These are phyloP conservation scores for Mortierella sp. DNA, from an alignment of 371 early-diverging fungal species.

Conservation along the genomic window DNA sequence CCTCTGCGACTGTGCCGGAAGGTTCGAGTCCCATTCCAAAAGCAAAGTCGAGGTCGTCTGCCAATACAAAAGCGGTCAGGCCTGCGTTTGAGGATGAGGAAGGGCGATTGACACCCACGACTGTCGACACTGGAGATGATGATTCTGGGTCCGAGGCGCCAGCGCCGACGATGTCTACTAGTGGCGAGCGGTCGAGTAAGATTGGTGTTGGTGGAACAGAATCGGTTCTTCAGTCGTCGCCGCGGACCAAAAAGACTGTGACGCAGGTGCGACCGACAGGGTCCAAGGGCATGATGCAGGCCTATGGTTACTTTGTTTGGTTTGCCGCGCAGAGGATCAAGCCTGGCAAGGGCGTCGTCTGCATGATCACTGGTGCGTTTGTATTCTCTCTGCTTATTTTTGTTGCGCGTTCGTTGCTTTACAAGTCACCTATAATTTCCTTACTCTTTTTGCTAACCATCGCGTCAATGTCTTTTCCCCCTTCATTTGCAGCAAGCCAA, in stretches of 20 bases:
- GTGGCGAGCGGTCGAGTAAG: not conserved
- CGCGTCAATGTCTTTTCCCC: not conserved
- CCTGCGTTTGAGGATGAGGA: not conserved
- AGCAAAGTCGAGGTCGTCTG: slow-evolving; percentile 52
- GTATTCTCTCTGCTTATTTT: not conserved
- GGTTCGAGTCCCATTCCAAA: slow-evolving; percentile 62
- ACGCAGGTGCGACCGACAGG: slow-evolving; percentile 1
- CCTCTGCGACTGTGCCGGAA: slow-evolving; percentile 13
- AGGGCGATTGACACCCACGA: not conserved
- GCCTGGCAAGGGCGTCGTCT: slow-evolving; percentile 61
- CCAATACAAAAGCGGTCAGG: slow-evolving; percentile 56
- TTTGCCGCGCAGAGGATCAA: slow-evolving; percentile 67
- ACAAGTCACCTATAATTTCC: not conserved
- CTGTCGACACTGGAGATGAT: slow-evolving; percentile 16
- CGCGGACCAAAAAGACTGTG: slow-evolving; percentile 1
- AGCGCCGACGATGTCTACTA: not conserved
- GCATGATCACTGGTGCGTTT: slow-evolving; percentile 63
- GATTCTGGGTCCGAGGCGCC: slow-evolving; percentile 25
- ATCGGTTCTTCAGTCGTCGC: not conserved
- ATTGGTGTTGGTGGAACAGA: not conserved
- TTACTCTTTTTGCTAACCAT: not conserved
- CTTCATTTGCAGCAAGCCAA: slow-evolving; percentile 66
- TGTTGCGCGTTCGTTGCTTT: not conserved
- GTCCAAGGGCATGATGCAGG: slow-evolving; percentile 62
- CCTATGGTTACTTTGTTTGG: slow-evolving; percentile 75